A percentile compares a stretch with the other conserved stretches of the same genome.
Evolutionary conservation across 768 basidiomycete species (phyloP).

Genomic region (Lentinula guzmanii): DNA sequence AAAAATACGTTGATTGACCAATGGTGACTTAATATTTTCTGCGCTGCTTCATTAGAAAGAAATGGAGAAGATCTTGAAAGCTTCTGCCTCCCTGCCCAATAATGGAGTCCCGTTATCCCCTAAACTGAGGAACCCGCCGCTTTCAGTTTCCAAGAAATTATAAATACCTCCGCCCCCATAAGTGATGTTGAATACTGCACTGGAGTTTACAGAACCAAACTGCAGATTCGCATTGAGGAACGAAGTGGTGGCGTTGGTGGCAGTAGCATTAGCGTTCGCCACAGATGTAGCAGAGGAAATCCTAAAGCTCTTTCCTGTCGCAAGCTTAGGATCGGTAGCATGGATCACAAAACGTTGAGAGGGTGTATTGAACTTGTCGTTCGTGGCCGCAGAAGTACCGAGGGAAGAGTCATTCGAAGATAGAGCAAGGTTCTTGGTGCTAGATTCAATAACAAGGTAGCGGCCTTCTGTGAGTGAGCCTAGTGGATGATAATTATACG

Average conservation of each 20-base stretch:
- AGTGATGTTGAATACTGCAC: constrained; percentile 2
- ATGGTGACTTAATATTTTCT: background rate
- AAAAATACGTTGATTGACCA: background rate
- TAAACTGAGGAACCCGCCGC: background rate
- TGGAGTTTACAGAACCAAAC: background rate
- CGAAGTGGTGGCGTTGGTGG: background rate
- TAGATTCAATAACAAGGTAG: constrained; percentile 5
- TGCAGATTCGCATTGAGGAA: background rate
- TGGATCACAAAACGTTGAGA: constrained; percentile 6
- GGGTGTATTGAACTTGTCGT: background rate
- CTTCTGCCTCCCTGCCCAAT: background rate
- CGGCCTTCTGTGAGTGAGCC: constrained; percentile 7
- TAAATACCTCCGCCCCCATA: background rate
- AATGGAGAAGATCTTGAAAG: constrained; percentile 1
- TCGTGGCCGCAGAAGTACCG: background rate
- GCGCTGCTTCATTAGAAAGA: background rate
- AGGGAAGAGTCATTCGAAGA: background rate
- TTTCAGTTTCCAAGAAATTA: background rate
- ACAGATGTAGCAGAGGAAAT: background rate
- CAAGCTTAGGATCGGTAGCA: background rate
- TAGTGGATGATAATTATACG: background rate
- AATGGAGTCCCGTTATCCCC: background rate
- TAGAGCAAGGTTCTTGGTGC: background rate
- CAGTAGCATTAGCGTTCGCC: background rate
- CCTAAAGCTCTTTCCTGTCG: constrained; percentile 1